Percentiles rank a stretch among this genome's conserved stretches.
Evolutionary conservation across 2,329 filamentous ascomycete species (phyloP).

Genomic region (Conoideocrella luteorostrata): DNA sequence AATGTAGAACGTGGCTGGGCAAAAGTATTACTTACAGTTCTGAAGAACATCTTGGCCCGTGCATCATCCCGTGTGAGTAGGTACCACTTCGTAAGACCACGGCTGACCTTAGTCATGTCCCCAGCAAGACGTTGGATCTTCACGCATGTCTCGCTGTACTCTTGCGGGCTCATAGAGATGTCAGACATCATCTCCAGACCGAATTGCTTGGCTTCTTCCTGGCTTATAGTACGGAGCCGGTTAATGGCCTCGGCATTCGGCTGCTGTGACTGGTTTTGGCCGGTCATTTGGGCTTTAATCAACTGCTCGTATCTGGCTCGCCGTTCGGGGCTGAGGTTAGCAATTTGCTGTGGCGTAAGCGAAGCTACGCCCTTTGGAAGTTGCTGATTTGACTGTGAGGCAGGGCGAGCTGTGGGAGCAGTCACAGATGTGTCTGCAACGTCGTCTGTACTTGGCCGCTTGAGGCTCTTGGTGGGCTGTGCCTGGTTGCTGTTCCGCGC

Average conservation of each 20-base stretch:
- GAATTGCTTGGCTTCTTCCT: slow-evolving; percentile 35
- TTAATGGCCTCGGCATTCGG: slow-evolving; percentile 18
- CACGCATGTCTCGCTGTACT: slow-evolving; percentile 36
- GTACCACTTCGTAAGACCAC: slow-evolving; percentile 42
- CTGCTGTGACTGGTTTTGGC: slow-evolving; percentile 15
- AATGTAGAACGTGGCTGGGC: too few relatives aligned
- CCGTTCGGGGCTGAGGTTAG: slow-evolving; percentile 37
- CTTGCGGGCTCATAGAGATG: slow-evolving; percentile 40
- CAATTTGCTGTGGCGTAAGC: slow-evolving; percentile 28
- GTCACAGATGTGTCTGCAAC: slow-evolving; percentile 20
- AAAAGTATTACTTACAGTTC: slow-evolving; percentile 40
- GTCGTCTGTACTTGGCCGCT: slow-evolving; percentile 45
- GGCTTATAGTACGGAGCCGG: slow-evolving; percentile 28
- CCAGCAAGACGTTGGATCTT: slow-evolving; percentile 35
- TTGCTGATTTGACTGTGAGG: slow-evolving; percentile 18
- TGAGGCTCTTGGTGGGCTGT: slow-evolving; percentile 36
- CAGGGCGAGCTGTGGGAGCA: slow-evolving; percentile 14
- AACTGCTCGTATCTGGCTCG: slow-evolving; percentile 36
- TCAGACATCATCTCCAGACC: slow-evolving; percentile 34
- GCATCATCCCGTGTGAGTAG: slow-evolving; percentile 40
- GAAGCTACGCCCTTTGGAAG: slow-evolving; percentile 17
- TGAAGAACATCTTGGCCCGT: slow-evolving; percentile 46
- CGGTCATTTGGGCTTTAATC: slow-evolving; percentile 23
- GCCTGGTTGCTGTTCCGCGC: slow-evolving; percentile 17
- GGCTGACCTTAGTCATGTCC: slow-evolving; percentile 39